Evolutionary conservation across 2,329 filamentous ascomycete genomes (phyloP).

Genomic region (Aspergillus tubingensis): DNA sequence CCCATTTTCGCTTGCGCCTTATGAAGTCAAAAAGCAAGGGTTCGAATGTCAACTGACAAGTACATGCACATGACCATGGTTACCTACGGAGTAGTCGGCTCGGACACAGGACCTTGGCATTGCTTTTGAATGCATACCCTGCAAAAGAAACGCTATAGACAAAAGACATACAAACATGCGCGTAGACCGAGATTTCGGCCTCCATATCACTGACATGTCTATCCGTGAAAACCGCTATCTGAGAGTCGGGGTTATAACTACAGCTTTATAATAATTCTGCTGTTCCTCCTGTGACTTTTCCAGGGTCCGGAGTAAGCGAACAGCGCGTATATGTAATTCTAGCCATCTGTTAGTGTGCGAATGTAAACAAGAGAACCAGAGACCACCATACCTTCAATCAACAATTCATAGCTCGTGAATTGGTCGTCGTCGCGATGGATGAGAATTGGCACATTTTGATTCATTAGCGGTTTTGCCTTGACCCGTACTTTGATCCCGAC

Average conservation of each 20-base stretch:
- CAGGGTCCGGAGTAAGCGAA: constrained; percentile 63
- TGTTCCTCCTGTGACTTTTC: constrained; percentile 67
- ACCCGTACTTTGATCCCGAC: constrained; percentile 72
- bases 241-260: constrained; percentile 42
- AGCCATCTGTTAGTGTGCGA: constrained; percentile 4
- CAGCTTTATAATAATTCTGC: constrained; percentile 61
- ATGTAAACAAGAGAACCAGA: no score
- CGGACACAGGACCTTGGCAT: neutral
- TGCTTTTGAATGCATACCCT: neutral
- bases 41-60: no score
- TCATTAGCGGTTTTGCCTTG: constrained; percentile 50
- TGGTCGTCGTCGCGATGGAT: constrained; percentile 62
- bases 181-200: neutral
- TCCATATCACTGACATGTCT: neutral
- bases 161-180: neutral
- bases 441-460: constrained; percentile 55
- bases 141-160: neutral
- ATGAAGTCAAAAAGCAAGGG: neutral
- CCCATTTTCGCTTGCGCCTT: neutral
- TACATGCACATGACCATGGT: neutral
- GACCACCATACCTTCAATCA: constrained; percentile 65
- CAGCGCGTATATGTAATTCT: constrained; percentile 70
- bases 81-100: neutral
- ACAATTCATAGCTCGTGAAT: constrained; percentile 69
- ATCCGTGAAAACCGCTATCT: neutral